phyloP scores from a whole-genome alignment of 1,139 yeast species.

The Lodderomyces pseudojiufengensis region DNA sequence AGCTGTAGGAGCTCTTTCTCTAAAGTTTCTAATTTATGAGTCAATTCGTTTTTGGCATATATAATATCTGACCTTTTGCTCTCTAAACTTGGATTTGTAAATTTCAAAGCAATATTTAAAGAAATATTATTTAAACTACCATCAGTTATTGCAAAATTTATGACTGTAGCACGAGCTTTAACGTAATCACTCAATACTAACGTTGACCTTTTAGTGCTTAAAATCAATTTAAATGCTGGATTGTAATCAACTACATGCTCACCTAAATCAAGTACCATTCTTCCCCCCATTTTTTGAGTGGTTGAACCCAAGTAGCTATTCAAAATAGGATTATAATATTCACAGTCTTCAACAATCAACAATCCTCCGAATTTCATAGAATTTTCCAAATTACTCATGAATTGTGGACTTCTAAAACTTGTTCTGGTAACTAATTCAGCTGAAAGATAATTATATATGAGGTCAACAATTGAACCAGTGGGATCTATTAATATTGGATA shows the following conservation, averaged over 20 bases:
- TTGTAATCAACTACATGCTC: conserved; percentile 65
- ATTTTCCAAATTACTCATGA: conserved; percentile 68
- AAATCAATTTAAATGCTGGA: conserved; percentile 54
- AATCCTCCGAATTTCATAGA: conserved; percentile 81
- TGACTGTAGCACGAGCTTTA: conserved; percentile 54
- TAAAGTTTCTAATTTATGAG: conserved; percentile 48
- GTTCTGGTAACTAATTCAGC: conserved; percentile 49
- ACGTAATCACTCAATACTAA: conserved; percentile 51
- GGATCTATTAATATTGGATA: conserved; percentile 75
- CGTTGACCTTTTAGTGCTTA: conserved; percentile 61
- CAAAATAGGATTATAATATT: conserved; percentile 70
- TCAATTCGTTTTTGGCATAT: conserved; percentile 58
- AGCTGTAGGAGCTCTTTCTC: conserved; percentile 62
- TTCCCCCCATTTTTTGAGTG: conserved; percentile 64
- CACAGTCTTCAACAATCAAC: conserved; percentile 73
- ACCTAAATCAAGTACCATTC: conserved; percentile 60
- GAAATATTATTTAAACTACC: conserved; percentile 64
- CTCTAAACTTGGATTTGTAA: conserved; percentile 67
- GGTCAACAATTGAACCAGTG: conserved; percentile 42
- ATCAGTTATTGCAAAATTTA: conserved; percentile 71
- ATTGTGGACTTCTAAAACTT: conserved; percentile 71
- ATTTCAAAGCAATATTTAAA: conserved; percentile 52
- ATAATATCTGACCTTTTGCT: conserved; percentile 50
- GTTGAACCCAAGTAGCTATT: conserved; percentile 62
- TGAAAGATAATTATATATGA: conserved; percentile 29